A percentile compares a stretch with the other conserved stretches of the same genome.
These are phyloP conservation scores for Leccinum ochraceum DNA, from an alignment of 768 basidiomycete genomes.

Conservation along the genomic window DNA sequence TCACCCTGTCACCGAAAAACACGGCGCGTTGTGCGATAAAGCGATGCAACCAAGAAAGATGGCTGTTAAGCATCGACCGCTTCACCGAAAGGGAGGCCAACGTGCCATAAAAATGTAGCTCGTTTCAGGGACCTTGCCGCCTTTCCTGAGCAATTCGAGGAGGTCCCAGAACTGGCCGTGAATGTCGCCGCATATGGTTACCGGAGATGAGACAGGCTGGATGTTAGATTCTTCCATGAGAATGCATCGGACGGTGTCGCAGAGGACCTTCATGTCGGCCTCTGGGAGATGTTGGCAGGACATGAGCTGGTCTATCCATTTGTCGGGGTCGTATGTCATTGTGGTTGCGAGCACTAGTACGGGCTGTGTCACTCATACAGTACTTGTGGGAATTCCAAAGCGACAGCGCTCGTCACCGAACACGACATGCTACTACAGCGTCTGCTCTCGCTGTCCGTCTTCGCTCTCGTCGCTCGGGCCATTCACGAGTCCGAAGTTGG, in stretches of 20 bases:
- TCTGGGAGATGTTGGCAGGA: conserved; percentile 88
- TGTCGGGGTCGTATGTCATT: conserved; percentile 56
- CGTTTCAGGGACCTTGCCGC: conserved; percentile 81
- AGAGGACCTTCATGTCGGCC: conserved; percentile 89
- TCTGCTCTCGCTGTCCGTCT: conserved; percentile 18
- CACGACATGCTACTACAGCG: conserved; percentile 13
- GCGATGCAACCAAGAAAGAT: conserved; percentile 1
- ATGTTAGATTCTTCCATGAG: conserved; percentile 98
- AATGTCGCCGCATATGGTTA: conserved; percentile 95
- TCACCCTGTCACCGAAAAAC: conserved; percentile 63
- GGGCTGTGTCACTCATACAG: background rate
- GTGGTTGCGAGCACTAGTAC: conserved; percentile 1
- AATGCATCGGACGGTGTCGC: conserved; percentile 84
- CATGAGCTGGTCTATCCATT: conserved; percentile 89
- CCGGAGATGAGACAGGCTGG: conserved; percentile 92
- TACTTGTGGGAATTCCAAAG: conserved; percentile 18
- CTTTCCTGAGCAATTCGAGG: conserved; percentile 83
- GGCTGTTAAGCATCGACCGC: conserved; percentile 29
- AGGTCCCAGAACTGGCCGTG: conserved; percentile 99
- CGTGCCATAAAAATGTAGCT: conserved; percentile 97
- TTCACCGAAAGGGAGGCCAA: conserved; percentile 43
- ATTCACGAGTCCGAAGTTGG: conserved; percentile 51
- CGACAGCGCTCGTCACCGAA: background rate
- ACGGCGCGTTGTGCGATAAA: background rate
- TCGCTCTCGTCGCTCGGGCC: conserved; percentile 39